A percentile compares a stretch with the other conserved stretches of the same genome.
Conservation (phyloP, 805 yeast genomes). For the Kuraishia borneana region DNA sequence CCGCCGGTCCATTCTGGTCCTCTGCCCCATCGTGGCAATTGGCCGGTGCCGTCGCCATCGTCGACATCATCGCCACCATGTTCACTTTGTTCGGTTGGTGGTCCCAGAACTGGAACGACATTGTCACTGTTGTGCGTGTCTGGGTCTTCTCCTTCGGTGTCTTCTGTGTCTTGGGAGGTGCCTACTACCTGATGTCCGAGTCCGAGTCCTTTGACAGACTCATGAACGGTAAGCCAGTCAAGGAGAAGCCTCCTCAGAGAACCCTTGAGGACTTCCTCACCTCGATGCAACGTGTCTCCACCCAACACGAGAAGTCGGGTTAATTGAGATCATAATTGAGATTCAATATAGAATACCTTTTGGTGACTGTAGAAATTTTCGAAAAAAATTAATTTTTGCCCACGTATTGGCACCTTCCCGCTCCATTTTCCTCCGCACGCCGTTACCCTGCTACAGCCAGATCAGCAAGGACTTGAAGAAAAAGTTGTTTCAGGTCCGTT, state of each 20-base stretch:
- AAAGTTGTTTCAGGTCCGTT: no score
- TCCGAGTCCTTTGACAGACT: conserved; percentile 72
- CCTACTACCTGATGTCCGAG: conserved; percentile 85
- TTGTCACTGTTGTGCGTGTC: conserved; percentile 87
- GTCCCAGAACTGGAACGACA: conserved; percentile 96
- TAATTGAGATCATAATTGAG: no score
- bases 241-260: conserved; percentile 50
- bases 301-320: conserved; percentile 77
- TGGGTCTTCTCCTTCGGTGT: conserved; percentile 96
- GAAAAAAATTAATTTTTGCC: no score
- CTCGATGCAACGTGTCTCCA: conserved; percentile 82
- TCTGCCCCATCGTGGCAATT: conserved; percentile 94
- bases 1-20: conserved; percentile 98
- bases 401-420: no score
- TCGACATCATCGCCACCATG: conserved; percentile 86
- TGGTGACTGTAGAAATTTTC: no score
- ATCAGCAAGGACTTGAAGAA: no score
- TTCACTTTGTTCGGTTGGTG: conserved; percentile 95
- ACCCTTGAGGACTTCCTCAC: conserved; percentile 75
- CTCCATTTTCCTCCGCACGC: no score
- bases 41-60: conserved; percentile 84
- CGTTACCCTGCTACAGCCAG: no score
- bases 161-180: conserved; percentile 94
- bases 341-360: no score
- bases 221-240: conserved; percentile 69